These are phyloP conservation scores for Aaosphaeria pasadenensis DNA, from an alignment of 2,329 filamentous ascomycete species.

Conservation along the genomic window DNA sequence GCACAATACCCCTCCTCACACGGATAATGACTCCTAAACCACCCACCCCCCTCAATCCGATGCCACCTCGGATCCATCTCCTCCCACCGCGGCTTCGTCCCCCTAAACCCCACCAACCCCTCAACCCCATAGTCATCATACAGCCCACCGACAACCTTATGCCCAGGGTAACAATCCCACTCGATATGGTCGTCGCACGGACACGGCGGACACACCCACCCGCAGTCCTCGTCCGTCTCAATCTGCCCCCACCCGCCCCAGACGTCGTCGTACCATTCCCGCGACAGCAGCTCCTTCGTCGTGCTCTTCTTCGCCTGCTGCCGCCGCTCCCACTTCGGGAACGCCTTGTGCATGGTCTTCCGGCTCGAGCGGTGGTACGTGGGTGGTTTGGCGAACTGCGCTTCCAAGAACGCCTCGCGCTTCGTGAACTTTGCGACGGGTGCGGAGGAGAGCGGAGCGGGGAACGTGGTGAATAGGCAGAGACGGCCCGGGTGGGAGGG, in stretches of 20 bases:
- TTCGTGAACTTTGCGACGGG: constrained; percentile 3
- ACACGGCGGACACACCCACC: neutral
- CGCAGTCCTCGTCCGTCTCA: neutral
- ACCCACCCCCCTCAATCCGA: neutral
- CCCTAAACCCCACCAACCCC: neutral
- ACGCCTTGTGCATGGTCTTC: neutral
- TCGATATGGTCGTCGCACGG: neutral
- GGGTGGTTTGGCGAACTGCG: neutral
- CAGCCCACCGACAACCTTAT: neutral
- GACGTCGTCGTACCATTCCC: neutral
- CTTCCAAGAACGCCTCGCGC: constrained; percentile 5
- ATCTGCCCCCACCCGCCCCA: neutral
- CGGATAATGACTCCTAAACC: neutral
- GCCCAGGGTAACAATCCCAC: neutral
- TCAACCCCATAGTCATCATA: neutral
- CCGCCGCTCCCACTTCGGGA: neutral
- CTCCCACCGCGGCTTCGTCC: neutral
- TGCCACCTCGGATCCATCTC: neutral
- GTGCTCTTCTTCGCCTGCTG: neutral
- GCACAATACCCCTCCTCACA: neutral
- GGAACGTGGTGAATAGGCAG: neutral
- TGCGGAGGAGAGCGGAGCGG: constrained; percentile 1
- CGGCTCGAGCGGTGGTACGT: neutral
- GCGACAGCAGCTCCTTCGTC: neutral
- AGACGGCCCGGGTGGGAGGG: neutral